Conservation (phyloP, 2,329 filamentous ascomycete species). For the Fusarium domesticum region DNA sequence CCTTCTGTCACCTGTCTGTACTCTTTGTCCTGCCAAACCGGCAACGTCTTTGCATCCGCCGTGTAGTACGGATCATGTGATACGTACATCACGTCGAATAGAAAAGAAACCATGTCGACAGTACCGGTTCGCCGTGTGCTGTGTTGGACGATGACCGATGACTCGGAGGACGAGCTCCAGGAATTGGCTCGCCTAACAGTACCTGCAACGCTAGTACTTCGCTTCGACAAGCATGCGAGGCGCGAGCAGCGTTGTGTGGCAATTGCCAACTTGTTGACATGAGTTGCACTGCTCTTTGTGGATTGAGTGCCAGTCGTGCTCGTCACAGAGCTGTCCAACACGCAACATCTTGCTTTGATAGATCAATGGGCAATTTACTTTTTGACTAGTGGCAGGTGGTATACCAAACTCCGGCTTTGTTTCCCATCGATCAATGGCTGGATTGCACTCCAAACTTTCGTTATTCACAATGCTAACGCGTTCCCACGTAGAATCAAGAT, state of each 20-base stretch:
- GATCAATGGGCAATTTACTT: too few relatives aligned
- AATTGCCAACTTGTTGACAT: too few relatives aligned
- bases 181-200: not conserved
- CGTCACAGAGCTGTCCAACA: too few relatives aligned
- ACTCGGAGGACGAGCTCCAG: not conserved
- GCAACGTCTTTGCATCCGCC: not conserved
- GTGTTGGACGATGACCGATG: too few relatives aligned
- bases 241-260: not conserved
- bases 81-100: not conserved
- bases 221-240: not conserved
- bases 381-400: too few relatives aligned
- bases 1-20: too few relatives aligned
- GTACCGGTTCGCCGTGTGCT: too few relatives aligned
- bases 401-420: too few relatives aligned
- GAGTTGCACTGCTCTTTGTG: too few relatives aligned
- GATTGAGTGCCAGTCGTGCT: too few relatives aligned
- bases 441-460: slow-evolving; percentile 4
- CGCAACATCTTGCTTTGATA: too few relatives aligned
- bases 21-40: not conserved
- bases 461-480: slow-evolving; percentile 19
- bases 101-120: not conserved
- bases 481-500: slow-evolving; percentile 48
- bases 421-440: too few relatives aligned
- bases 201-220: not conserved
- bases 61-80: not conserved